Base-by-base conservation (phyloP, 2,329 filamentous ascomycete species). In the Zasmidium cellare region DNA sequence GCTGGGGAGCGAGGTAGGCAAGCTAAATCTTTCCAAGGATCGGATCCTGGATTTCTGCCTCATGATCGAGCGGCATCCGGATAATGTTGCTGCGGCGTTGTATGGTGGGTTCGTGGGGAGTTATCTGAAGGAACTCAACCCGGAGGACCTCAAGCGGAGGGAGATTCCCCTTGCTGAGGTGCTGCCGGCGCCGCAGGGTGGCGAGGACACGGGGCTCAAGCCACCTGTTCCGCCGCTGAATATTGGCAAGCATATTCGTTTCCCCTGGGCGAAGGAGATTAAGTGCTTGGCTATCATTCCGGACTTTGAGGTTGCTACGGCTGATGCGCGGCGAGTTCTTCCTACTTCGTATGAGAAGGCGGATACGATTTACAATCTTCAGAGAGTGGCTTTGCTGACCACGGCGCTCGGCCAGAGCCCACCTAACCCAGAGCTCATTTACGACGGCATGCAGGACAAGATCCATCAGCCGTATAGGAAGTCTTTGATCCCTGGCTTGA, bases 371-470 rank as follows among this genome's bases (percentile, higher is more conserved):
- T 97, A 96, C 82, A 99, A 99, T 78, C 82, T 97, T 68, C 94
- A 97, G 77, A 85, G 94, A 65, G 91, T 96, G 74, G 92, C 93
- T 2, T 83, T 99, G 51, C 84, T 99, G 12, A 92, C 93, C 28
- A 91, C 92, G 11, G 92, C 92, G 1, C 83, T 99, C 47, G 92
- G 92, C 63, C 88, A 91, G 73, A 93, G 90, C 7, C 93, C 94
- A 9, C 93, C 92, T 1, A 89, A 97, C 71, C 88, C 94, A 20
- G 88, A 96, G 68, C 88, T 96, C 75, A 99, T 99, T 74, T 96
- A 96, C 79, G 87, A 96, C 49, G 93, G 92, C 48, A 99, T 99
- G 94, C 94, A 97, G 78, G 94, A 99, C 80, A 96, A 92, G 77
- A 86, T 99, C 60, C 94, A 99, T 78, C 94, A 99, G 76, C 94